A percentile compares a stretch with the other conserved stretches of the same genome.
Evolutionary conservation across 768 basidiomycete species (phyloP).

Genomic region (Calocera viscosa): DNA sequence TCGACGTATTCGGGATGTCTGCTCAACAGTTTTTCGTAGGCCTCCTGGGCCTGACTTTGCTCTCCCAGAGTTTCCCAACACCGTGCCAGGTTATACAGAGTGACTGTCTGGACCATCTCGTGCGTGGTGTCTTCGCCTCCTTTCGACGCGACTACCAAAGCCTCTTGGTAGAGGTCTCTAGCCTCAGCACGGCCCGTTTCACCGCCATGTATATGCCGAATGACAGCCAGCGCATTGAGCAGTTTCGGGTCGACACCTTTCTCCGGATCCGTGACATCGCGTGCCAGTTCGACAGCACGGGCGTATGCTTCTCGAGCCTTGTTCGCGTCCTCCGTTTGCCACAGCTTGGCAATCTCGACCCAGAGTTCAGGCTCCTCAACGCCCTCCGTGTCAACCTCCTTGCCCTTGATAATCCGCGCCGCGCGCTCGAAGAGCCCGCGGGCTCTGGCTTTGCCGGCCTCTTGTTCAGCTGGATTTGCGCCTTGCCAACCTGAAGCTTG

Average conservation of each 20-base stretch:
- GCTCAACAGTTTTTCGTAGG: slow-evolving; percentile 75
- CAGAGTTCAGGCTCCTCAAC: slow-evolving; percentile 66
- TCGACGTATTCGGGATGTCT: slow-evolving; percentile 94
- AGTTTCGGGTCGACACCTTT: slow-evolving; percentile 48
- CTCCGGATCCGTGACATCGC: slow-evolving; percentile 29
- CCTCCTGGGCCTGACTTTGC: slow-evolving; percentile 59
- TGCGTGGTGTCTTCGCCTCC: slow-evolving; percentile 34
- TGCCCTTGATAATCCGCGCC: slow-evolving; percentile 45
- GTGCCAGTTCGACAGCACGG: slow-evolving; percentile 57
- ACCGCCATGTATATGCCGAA: slow-evolving; percentile 59
- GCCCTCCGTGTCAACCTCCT: not conserved
- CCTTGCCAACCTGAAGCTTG: slow-evolving; percentile 73
- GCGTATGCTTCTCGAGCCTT: slow-evolving; percentile 59
- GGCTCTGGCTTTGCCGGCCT: slow-evolving; percentile 58
- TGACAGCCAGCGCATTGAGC: slow-evolving; percentile 66
- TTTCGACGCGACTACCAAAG: slow-evolving; percentile 43
- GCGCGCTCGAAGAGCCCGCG: slow-evolving; percentile 73
- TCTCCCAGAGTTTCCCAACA: slow-evolving; percentile 81
- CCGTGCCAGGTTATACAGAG: slow-evolving; percentile 83
- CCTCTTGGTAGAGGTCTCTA: slow-evolving; percentile 54
- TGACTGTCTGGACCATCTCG: slow-evolving; percentile 66
- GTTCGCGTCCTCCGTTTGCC: slow-evolving; percentile 70
- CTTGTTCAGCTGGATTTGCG: slow-evolving; percentile 57
- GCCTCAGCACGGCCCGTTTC: slow-evolving; percentile 35
- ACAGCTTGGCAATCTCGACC: slow-evolving; percentile 77